These are phyloP conservation scores for Acer negundo DNA, from an alignment of 345 rosid species.

Conservation along the genomic window DNA sequence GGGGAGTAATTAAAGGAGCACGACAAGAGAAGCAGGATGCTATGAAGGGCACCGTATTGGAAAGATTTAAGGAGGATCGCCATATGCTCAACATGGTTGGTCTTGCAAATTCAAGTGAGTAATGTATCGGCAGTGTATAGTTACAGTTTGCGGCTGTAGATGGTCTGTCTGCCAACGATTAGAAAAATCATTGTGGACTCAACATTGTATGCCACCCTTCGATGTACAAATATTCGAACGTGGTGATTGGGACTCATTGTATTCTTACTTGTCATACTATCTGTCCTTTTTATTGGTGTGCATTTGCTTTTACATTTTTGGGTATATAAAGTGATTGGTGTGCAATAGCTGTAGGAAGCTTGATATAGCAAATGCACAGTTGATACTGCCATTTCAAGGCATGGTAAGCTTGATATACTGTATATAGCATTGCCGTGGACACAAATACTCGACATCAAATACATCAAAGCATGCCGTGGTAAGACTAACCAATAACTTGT, in stretches of 20 bases:
- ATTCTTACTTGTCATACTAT: neutral
- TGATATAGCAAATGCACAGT: constrained; percentile 6
- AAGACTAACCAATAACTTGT: constrained; percentile 22
- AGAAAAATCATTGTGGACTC: neutral
- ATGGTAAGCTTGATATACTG: constrained; percentile 38
- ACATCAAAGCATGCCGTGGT: constrained; percentile 7
- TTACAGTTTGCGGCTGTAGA: neutral
- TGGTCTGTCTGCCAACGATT: neutral
- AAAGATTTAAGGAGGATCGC: constrained; percentile 85
- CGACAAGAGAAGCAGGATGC: constrained; percentile 46
- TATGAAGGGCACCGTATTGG: constrained; percentile 54
- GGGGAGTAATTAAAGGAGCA: constrained; percentile 60
- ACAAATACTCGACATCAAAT: constrained; percentile 26
- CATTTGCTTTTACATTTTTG: too few species aligned
- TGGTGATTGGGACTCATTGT: neutral
- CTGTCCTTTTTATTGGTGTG: too few species aligned
- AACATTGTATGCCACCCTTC: neutral
- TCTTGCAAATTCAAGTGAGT: constrained; percentile 72
- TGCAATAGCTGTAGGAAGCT: too few species aligned
- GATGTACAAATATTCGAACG: neutral
- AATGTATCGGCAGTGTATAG: neutral
- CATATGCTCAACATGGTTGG: constrained; percentile 92
- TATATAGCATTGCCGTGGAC: constrained; percentile 31
- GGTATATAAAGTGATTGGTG: too few species aligned
- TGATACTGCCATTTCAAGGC: constrained; percentile 23